These are phyloP conservation scores for Flaveria ramosissima DNA, from an alignment of 129 eudicot species.

Conservation along the genomic window DNA sequence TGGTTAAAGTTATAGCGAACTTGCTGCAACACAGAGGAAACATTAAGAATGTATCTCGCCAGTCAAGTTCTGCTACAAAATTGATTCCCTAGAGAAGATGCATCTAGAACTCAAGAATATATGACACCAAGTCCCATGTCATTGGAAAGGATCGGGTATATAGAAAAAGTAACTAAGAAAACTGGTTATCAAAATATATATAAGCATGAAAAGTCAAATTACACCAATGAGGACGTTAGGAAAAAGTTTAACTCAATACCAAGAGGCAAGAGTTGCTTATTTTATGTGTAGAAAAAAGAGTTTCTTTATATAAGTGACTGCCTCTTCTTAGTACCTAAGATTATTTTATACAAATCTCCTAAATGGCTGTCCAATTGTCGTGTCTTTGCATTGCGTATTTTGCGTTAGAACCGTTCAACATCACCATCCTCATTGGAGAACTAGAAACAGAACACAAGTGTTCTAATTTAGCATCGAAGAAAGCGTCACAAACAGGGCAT, in stretches of 20 bases:
- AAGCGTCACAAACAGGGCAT: neutral
- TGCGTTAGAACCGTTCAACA: slow-evolving; percentile 55
- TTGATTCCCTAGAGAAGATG: slow-evolving; percentile 56
- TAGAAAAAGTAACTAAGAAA: neutral
- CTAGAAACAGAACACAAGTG: slow-evolving; percentile 37
- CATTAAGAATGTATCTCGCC: slow-evolving; percentile 30
- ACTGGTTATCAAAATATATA: neutral
- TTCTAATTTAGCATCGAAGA: neutral
- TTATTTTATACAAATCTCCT: slow-evolving; percentile 81
- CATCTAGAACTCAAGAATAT: slow-evolving; percentile 43
- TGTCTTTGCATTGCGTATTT: slow-evolving; percentile 49
- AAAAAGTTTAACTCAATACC: slow-evolving; percentile 1
- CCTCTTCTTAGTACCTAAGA: slow-evolving; percentile 46
- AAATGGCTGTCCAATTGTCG: slow-evolving; percentile 65
- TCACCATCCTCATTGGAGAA: slow-evolving; percentile 73
- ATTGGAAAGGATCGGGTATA: slow-evolving; percentile 15
- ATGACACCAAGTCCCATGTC: slow-evolving; percentile 58
- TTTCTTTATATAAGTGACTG: neutral
- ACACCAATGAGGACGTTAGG: neutral
- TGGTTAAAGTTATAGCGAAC: no score
- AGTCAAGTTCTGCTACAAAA: slow-evolving; percentile 84
- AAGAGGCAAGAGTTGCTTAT: neutral
- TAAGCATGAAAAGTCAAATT: neutral
- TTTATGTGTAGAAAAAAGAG: neutral
- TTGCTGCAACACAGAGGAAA: no score